phyloP scores from a whole-genome alignment of 768 basidiomycete species.

The Coprinopsis marcescibilis region DNA sequence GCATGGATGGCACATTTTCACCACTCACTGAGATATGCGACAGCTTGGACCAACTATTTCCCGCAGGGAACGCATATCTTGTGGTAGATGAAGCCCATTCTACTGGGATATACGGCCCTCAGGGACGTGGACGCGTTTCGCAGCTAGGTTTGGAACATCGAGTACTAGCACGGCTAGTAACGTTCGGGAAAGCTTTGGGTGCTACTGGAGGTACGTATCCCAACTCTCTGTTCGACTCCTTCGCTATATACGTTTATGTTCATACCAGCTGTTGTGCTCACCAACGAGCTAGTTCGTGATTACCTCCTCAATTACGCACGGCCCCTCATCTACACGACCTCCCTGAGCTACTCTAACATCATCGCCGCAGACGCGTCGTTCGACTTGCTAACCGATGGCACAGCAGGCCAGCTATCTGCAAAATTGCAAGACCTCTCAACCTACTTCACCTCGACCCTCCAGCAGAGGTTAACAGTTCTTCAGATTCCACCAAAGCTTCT shows the following conservation, averaged over 20 bases:
- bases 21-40: conserved; percentile 66
- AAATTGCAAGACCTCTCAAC: conserved; percentile 41
- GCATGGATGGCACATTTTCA: conserved; percentile 93
- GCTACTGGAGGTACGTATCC: conserved; percentile 81
- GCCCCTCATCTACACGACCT: conserved; percentile 87
- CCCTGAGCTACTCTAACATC: conserved; percentile 70
- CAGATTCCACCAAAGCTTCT: not conserved
- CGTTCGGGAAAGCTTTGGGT: conserved; percentile 90
- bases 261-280: conserved; percentile 64
- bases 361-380: conserved; percentile 73
- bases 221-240: not conserved
- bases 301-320: conserved; percentile 92
- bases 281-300: conserved; percentile 63
- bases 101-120: conserved; percentile 81
- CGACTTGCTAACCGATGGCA: conserved; percentile 68
- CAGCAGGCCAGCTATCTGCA: conserved; percentile 36
- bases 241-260: not conserved
- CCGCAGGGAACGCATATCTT: conserved; percentile 59
- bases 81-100: conserved; percentile 93
- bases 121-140: conserved; percentile 71
- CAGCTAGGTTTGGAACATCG: conserved; percentile 63
- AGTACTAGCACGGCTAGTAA: conserved; percentile 76
- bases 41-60: conserved; percentile 55
- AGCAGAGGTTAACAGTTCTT: not conserved
- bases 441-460: conserved; percentile 30